Conservation (phyloP, 2,329 filamentous ascomycete species). For the Microsporum ferrugineum region DNA sequence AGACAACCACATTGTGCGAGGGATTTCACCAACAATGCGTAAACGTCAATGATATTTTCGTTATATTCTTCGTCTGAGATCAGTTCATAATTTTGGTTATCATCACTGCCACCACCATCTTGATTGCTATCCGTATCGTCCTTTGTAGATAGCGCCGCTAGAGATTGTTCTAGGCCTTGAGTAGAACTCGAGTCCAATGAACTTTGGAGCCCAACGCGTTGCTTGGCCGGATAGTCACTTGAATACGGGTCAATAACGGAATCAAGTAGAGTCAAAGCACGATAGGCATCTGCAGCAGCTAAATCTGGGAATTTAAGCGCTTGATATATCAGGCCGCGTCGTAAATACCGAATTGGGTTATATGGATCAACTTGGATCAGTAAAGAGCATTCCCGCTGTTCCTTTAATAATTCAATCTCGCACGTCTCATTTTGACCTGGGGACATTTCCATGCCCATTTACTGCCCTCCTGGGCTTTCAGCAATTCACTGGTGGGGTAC, state of each 20-base stretch:
- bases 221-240: conserved; percentile 69
- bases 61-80: conserved; percentile 12
- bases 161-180: neutral
- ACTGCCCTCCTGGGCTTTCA: neutral
- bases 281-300: conserved; percentile 79
- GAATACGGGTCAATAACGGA: conserved; percentile 60
- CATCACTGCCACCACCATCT: conserved; percentile 30
- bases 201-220: conserved; percentile 10
- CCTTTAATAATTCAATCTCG: conserved; percentile 4
- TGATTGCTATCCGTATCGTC: conserved; percentile 21
- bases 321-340: conserved; percentile 58
- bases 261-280: conserved; percentile 75
- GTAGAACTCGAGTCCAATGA: neutral
- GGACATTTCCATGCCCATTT: neutral
- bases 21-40: conserved; percentile 27
- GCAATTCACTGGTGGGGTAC: neutral
- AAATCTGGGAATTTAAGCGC: conserved; percentile 79
- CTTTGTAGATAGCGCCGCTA: neutral
- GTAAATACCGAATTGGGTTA: conserved; percentile 31
- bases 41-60: conserved; percentile 25
- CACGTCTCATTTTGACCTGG: neutral
- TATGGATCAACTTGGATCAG: conserved; percentile 30
- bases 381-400: conserved; percentile 45
- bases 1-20: conserved; percentile 31
- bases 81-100: conserved; percentile 23